Evolutionary conservation across 768 basidiomycete species (phyloP).

Genomic region (Tricholoma sp.): DNA sequence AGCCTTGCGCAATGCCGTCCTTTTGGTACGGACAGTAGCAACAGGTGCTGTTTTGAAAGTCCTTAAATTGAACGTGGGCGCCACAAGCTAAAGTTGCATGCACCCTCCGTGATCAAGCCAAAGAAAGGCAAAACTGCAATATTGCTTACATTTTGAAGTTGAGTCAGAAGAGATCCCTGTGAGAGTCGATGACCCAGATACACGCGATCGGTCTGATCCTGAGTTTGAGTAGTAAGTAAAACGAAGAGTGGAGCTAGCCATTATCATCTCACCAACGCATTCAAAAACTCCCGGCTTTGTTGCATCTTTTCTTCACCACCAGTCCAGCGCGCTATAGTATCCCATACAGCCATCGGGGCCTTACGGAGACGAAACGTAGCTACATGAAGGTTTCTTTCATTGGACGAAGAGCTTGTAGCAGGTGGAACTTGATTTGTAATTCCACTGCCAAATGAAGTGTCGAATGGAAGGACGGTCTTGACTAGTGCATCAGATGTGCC

Average conservation of each 20-base stretch:
- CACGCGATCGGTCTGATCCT: slow-evolving; percentile 40
- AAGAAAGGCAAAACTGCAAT: background rate
- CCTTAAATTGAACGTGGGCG: slow-evolving; percentile 49
- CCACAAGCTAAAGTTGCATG: slow-evolving; percentile 31
- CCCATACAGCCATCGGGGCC: slow-evolving; percentile 47
- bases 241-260: background rate
- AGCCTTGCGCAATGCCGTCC: slow-evolving; percentile 24
- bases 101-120: background rate
- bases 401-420: background rate
- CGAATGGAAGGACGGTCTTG: slow-evolving; percentile 42
- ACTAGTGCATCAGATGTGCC: slow-evolving; percentile 32
- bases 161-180: slow-evolving; percentile 48
- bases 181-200: slow-evolving; percentile 57
- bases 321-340: slow-evolving; percentile 56
- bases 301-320: slow-evolving; percentile 51
- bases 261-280: slow-evolving; percentile 36
- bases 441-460: background rate
- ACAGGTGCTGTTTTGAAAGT: slow-evolving; percentile 46
- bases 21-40: slow-evolving; percentile 23
- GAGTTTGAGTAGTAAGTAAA: background rate
- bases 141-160: slow-evolving; percentile 52
- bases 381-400: slow-evolving; percentile 21
- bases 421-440: slow-evolving; percentile 5
- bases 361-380: slow-evolving; percentile 45
- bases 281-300: slow-evolving; percentile 40